These are phyloP conservation scores for Ophiostoma piceae DNA, from an alignment of 2,329 filamentous ascomycete genomes.

Conservation along the genomic window DNA sequence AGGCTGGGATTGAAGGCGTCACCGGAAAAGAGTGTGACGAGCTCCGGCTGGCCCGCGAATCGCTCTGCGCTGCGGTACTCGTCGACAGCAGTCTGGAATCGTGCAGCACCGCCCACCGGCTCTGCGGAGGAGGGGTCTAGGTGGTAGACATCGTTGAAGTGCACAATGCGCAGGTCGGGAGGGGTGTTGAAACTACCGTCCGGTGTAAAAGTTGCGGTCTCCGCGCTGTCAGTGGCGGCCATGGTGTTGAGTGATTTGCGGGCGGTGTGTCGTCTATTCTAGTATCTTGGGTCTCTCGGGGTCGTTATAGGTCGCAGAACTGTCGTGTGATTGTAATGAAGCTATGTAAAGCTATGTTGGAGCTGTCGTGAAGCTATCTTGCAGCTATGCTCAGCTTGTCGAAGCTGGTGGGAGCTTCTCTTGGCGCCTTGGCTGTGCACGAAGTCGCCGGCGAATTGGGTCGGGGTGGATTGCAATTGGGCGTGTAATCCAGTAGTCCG, in stretches of 20 bases:
- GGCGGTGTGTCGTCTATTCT: background rate
- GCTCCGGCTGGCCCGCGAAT: constrained; percentile 58
- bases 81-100: constrained; percentile 73
- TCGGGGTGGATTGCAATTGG: background rate
- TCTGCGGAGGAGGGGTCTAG: constrained; percentile 70
- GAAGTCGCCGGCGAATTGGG: background rate
- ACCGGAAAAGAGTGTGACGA: constrained; percentile 80
- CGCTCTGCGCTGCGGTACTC: constrained; percentile 62
- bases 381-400: background rate
- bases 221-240: constrained; percentile 14
- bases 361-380: background rate
- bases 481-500: background rate
- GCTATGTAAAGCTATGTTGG: background rate
- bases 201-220: constrained; percentile 28
- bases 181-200: constrained; percentile 30
- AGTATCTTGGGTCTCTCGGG: background rate
- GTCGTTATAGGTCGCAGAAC: background rate
- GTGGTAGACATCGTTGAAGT: constrained; percentile 95
- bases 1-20: constrained; percentile 90
- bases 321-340: no score
- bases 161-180: constrained; percentile 73
- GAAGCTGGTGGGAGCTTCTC: background rate
- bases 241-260: background rate
- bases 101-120: constrained; percentile 72
- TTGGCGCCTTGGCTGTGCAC: background rate